Conservation (phyloP, 2,329 filamentous ascomycete species). For the Rhynchosporium secalis region DNA sequence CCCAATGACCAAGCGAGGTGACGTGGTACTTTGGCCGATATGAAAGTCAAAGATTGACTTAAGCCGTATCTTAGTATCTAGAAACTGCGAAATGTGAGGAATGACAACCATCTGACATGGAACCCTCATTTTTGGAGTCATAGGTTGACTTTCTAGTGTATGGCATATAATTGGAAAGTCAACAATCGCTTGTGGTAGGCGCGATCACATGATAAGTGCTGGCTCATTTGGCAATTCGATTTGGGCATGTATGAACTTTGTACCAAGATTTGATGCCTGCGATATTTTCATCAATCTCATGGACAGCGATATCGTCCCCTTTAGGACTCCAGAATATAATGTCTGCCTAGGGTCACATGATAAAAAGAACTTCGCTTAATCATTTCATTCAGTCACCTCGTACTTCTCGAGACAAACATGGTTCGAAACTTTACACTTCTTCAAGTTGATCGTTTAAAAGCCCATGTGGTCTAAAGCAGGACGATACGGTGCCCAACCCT, state of each 20-base stretch:
- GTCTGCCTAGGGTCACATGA: background rate
- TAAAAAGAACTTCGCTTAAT: background rate
- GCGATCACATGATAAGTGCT: background rate
- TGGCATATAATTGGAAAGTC: background rate
- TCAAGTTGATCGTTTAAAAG: background rate
- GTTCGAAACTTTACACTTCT: background rate
- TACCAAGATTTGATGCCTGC: too few species aligned
- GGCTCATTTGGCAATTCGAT: too few species aligned
- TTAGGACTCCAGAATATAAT: background rate
- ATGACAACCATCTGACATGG: background rate
- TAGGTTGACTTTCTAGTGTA: background rate
- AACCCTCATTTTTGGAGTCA: background rate
- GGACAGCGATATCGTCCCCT: too few species aligned
- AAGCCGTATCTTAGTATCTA: too few species aligned
- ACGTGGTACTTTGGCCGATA: too few species aligned
- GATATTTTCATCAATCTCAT: too few species aligned
- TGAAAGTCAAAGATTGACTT: too few species aligned
- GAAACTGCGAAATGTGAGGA: background rate
- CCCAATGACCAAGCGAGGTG: too few species aligned
- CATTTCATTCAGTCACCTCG: background rate
- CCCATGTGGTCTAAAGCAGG: background rate
- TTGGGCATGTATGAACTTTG: too few species aligned
- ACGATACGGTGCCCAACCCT: background rate
- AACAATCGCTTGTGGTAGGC: background rate
- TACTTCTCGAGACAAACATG: background rate